Evolutionary conservation across 441 rosid genomes (phyloP).

Genomic region (Adansonia gregorii): DNA sequence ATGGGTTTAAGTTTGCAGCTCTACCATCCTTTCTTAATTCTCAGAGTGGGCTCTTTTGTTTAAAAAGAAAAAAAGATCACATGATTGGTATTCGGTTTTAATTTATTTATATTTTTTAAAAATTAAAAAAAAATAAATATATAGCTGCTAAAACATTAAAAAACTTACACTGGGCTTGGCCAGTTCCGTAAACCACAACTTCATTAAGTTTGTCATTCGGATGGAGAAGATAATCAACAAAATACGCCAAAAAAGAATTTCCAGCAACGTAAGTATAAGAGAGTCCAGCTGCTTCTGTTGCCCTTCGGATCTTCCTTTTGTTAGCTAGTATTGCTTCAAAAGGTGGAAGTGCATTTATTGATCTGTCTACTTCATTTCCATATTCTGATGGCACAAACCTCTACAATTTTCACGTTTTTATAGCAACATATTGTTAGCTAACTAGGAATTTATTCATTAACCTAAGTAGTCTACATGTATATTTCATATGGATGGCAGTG

Average conservation of each 20-base stretch:
- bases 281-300: constrained; percentile 42
- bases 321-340: constrained; percentile 42
- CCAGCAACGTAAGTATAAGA: constrained; percentile 47
- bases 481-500: no score
- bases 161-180: constrained; percentile 1
- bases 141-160: not conserved
- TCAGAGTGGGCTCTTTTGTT: no score
- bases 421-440: not conserved
- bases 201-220: not conserved
- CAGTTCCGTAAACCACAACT: constrained; percentile 13
- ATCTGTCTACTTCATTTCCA: constrained; percentile 47
- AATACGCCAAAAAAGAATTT: constrained; percentile 39
- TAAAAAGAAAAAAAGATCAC: no score
- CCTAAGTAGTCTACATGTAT: no score
- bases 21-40: no score
- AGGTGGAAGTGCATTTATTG: constrained; percentile 36
- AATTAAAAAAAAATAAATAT: not conserved
- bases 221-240: constrained; percentile 33
- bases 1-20: no score
- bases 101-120: no score
- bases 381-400: constrained; percentile 54
- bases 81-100: no score
- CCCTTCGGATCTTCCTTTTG: constrained; percentile 48
- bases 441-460: not conserved
- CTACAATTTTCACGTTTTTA: not conserved